These are phyloP conservation scores for Gossypium sturtianum DNA, from an alignment of 345 rosid genomes.

Conservation along the genomic window DNA sequence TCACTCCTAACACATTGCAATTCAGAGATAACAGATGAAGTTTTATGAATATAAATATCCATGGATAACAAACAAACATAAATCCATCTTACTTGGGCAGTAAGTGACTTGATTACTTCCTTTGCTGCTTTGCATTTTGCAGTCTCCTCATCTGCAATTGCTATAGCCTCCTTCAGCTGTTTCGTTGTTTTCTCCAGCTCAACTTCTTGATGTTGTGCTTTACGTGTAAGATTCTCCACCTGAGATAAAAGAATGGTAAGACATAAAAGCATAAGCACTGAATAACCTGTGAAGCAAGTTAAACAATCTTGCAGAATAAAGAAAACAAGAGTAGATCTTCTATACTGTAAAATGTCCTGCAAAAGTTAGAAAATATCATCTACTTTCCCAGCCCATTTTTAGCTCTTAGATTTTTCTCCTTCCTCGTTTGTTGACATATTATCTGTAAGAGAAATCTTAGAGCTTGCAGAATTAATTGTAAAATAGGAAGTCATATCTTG, in stretches of 20 bases:
- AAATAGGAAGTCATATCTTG: not conserved
- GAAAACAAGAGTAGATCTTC: not conserved
- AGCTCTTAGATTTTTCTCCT: not conserved
- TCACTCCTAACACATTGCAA: not conserved
- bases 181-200: conserved; percentile 88
- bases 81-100: conserved; percentile 72
- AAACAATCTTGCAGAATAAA: not conserved
- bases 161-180: conserved; percentile 80
- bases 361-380: not conserved
- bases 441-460: not conserved
- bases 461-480: not conserved
- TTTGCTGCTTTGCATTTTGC: conserved; percentile 96
- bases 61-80: not conserved
- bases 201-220: conserved; percentile 79
- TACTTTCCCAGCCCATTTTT: not conserved
- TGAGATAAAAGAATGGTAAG: conserved; percentile 28
- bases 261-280: conserved; percentile 10
- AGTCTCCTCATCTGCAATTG: conserved; percentile 83
- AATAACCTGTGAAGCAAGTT: not conserved
- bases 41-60: not conserved
- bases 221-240: conserved; percentile 85
- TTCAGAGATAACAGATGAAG: not conserved
- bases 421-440: not conserved
- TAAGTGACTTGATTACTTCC: conserved; percentile 96
- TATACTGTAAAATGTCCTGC: not conserved